These are phyloP conservation scores for Colletotrichum shisoi DNA, from an alignment of 2,329 filamentous ascomycete species.

Conservation along the genomic window DNA sequence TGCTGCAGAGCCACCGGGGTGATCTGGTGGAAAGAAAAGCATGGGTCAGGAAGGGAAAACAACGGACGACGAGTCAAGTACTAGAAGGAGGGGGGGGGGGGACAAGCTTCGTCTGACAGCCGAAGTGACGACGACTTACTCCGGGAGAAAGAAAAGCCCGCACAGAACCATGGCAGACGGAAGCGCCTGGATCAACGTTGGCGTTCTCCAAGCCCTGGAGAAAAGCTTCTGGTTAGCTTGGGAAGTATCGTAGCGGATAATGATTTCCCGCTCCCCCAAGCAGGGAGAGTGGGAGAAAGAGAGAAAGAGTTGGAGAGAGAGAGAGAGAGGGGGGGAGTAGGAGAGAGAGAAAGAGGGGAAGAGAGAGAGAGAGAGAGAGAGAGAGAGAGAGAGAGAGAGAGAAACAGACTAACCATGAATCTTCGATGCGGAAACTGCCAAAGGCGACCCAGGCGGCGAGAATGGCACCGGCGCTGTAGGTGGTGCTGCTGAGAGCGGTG, in stretches of 20 bases:
- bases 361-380: no score
- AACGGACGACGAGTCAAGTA: no score
- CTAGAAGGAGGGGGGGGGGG: no score
- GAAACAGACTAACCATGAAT: slow-evolving; percentile 23
- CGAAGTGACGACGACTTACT: slow-evolving; percentile 15
- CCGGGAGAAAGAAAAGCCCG: slow-evolving; percentile 33
- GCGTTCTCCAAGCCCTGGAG: slow-evolving; percentile 31
- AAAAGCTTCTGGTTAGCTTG: background rate
- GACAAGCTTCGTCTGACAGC: no score
- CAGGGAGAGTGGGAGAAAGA: no score
- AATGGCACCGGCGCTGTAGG: slow-evolving; percentile 51
- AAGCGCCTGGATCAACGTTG: slow-evolving; percentile 26
- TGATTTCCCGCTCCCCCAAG: background rate
- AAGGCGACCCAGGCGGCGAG: slow-evolving; percentile 52
- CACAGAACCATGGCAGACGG: slow-evolving; percentile 34
- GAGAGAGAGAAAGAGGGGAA: no score
- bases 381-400: no score
- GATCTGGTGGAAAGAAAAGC: slow-evolving; percentile 7
- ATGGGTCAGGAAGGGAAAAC: background rate
- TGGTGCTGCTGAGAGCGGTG: slow-evolving; percentile 49
- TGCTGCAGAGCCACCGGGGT: slow-evolving; percentile 35
- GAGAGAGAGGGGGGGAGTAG: background rate
- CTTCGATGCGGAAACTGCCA: slow-evolving; percentile 44
- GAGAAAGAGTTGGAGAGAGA: no score
- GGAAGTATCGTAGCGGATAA: background rate